A percentile compares a stretch with the other conserved stretches of the same genome.
phyloP scores from a whole-genome alignment of 2,329 filamentous ascomycete genomes.

The Aureobasidium lini region DNA sequence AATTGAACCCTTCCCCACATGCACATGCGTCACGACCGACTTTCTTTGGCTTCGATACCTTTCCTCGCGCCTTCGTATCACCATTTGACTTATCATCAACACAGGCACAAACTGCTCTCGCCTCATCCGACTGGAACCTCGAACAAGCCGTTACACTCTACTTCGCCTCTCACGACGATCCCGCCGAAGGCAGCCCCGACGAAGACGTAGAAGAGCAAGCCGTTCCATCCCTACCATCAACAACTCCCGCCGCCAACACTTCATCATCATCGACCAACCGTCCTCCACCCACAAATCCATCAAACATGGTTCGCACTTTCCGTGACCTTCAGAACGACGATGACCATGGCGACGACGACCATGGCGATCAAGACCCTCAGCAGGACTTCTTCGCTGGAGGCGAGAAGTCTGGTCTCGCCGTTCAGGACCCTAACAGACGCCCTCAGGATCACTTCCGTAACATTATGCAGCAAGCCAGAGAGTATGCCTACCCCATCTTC shows the following conservation, averaged over 20 bases:
- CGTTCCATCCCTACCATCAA: constrained; percentile 11
- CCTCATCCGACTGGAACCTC: constrained; percentile 39
- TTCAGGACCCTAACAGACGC: constrained; percentile 48
- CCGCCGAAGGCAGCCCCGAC: constrained; percentile 27
- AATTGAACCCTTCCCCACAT: neutral
- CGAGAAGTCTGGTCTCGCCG: constrained; percentile 71
- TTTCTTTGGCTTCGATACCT: neutral
- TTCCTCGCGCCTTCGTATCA: neutral
- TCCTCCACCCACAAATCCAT: constrained; percentile 15
- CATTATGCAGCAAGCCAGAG: constrained; percentile 41
- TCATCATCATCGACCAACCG: constrained; percentile 15
- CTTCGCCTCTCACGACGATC: constrained; percentile 32
- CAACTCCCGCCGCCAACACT: constrained; percentile 12
- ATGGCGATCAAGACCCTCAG: constrained; percentile 53
- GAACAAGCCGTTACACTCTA: constrained; percentile 38
- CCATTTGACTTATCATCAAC: neutral
- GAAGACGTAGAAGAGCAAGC: constrained; percentile 21
- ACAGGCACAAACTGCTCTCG: constrained; percentile 39
- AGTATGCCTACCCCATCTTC: constrained; percentile 25
- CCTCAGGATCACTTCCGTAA: constrained; percentile 41
- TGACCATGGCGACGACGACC: constrained; percentile 52
- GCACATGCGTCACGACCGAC: neutral
- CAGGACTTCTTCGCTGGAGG: constrained; percentile 73
- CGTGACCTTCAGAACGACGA: constrained; percentile 39
- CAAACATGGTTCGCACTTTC: constrained; percentile 35